Percentiles rank a stretch among this genome's conserved stretches.
Conservation (phyloP, 768 basidiomycete genomes). For the Tremella yokohamensis region DNA sequence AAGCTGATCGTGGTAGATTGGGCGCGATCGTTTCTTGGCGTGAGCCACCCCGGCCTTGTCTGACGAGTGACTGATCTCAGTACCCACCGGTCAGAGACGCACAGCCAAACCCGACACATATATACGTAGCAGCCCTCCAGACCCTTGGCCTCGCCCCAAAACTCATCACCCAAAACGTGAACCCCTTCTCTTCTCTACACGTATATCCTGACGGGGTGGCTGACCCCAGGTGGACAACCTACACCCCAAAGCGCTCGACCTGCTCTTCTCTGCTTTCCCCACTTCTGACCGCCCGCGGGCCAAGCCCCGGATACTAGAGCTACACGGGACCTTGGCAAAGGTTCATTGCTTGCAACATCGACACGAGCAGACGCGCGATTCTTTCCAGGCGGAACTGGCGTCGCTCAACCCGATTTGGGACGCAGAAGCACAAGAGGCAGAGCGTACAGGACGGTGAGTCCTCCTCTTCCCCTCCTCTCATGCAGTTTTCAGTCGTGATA, state of each 20-base stretch:
- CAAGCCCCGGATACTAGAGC: constrained; percentile 63
- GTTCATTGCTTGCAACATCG: constrained; percentile 70
- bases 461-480: neutral
- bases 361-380: constrained; percentile 63
- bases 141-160: constrained; percentile 61
- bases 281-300: constrained; percentile 55
- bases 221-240: constrained; percentile 75
- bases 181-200: constrained; percentile 1
- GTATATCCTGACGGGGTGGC: neutral
- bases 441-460: constrained; percentile 47
- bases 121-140: constrained; percentile 76
- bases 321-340: constrained; percentile 83
- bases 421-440: constrained; percentile 58
- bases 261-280: constrained; percentile 20
- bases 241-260: constrained; percentile 66
- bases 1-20: constrained; percentile 54
- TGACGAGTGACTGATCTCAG: constrained; percentile 61
- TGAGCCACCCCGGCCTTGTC: constrained; percentile 51
- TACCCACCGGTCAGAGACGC: constrained; percentile 81
- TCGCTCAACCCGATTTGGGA: constrained; percentile 75
- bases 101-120: constrained; percentile 83
- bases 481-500: neutral
- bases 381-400: constrained; percentile 72
- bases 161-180: constrained; percentile 63
- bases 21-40: constrained; percentile 55